Evolutionary conservation across 148 eudicot genomes (phyloP), one percentile per base, ranked within the genome.

Genomic region (Euryodendron excelsum): DNA sequence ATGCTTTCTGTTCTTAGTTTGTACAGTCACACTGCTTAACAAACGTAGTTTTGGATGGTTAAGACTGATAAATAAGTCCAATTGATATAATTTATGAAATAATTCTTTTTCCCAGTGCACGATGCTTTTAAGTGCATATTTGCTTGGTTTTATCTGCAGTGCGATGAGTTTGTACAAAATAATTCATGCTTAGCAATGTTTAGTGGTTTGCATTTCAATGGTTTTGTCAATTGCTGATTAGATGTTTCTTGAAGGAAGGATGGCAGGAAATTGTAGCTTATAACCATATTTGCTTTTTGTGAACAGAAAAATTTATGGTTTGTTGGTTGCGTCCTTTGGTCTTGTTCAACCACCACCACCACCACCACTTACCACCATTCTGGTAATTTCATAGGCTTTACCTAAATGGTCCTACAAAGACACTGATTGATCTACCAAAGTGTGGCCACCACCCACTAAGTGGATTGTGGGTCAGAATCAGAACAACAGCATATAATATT

Each of bases 1-100:
- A 59, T 72, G 75, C 69, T 78, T 72, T n/a, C 21, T 69, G 48
- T 79, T 79, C 68, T 75, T 73, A 73, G 52, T 58, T 53, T 85
- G 88, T 85, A 82, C 75, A 71, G 81, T 21, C 30, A 21, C 48
- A 28, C 62, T 72, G 74, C 30, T 52, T 28, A 61, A 33, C 36
- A 18, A 61, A 64, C 12, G 45, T 52, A 55, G 50, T 73, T 63
- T 67, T 55, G n/a, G 37, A 50, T 45, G 63, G 28, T 27, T 17
- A 55, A 52, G 50, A n/a, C n/a, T n/a, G n/a, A n/a, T n/a, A 7
- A 34, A 31, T 13, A 13, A 45, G 48, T 50, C 23, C 13, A 28
- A 14, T 11, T 39, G 52, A 12, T 5, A 36, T 0, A 36, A 14
- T 74, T 34, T 17, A 37, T 21, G 48, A 13, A 58, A 56, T 13